Evolutionary conservation across 805 yeast genomes (phyloP), one percentile per base, ranked within the genome.

Genomic region (Priceomyces haplophilus): DNA sequence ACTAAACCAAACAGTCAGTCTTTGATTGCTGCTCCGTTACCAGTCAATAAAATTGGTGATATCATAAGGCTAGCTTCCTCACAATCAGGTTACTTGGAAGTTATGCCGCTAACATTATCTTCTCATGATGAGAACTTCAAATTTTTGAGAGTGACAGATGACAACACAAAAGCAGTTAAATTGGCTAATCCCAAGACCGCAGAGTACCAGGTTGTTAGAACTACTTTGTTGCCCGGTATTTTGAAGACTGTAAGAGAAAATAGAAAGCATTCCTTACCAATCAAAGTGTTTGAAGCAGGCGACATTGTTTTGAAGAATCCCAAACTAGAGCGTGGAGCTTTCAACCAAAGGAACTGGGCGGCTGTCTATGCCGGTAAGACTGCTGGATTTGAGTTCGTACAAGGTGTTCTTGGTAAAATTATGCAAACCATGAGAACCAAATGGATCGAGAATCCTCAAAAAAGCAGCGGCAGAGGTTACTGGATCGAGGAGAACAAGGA

Each of bases 141-240:
- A 62, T 90, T 80, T 72, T 76, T 93, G 61, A 83, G 88, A 62
- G 73, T 75, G 39, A 60, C 59, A 33, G 97, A 91, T 63, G 88
- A 86, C 55, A 77, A 75, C 54, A 78, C 80, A n/a, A 70, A 68
- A 40, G 98, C 89, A 24, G 98, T 93, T 42, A 82, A 85, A 57
- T 79, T 93, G 55, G 98, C 87, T 44, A 93, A 93, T 67, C 99
- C 99, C 47, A 93, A 93, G 74, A 93, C 99, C 15, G 66, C 82
- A 40, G 99, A 93, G 71, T 93, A 91, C 67, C 97, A 93, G 74
- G 99, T 93, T 47, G 98, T 93, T 20, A 85, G 99, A 76, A 93
- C 99, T 13, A 80, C 95, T 20, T 75, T 93, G 54, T 73, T 91
- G 45, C 97, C 99, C 37, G 99, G 99, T 53, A 77, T 93, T 44